Base-by-base conservation (phyloP, 495 filamentous ascomycete genomes). In the Penicillium simplicissimum region DNA sequence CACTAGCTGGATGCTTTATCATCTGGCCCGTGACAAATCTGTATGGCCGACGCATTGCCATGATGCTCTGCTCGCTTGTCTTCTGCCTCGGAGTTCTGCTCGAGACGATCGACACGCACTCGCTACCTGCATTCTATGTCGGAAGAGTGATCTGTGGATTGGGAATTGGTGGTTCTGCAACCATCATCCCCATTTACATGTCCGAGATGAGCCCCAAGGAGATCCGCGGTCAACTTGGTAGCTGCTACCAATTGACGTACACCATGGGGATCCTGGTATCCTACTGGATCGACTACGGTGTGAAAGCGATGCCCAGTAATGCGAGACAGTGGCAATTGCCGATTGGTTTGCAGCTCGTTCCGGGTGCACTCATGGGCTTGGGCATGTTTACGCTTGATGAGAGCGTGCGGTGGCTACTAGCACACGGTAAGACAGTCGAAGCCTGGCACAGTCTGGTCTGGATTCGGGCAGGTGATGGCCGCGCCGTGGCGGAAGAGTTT, bases 181-280 rank as follows among this genome's bases (percentile, higher is more conserved):
- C 82, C 11, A 76, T 84, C 14, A 82, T 85, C 0, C 84, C 85
- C 3, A 87, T 85, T 60, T 85, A 82, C 60, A 76, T 80, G 45
- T 76, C 80, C 14, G 84, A 87, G 66, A 86, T 81, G 75, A 81
- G 81, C 55, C 82, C 83, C 0, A 82, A 80, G 49, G 75, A 82
- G 14, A 78, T 85, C 52, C 76, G 84, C 35, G 84, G 80, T 2
- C 75, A 80, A 17, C 74, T 85, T 21, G 83, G 81, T 49, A 72
- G 73, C 58, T 80, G 81, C 59, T 84, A 81, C 62, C 81, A 84
- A 57, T 77, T 83, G 45, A 80, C 80, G 45, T 84, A 80, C 57
- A 82, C 81, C 0, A 74, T 82, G 56, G 82, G 82, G 0, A 81
- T 84, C 25, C 73, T 84, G 31, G 64, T 75, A 0, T 81, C 78